A percentile compares a stretch with the other conserved stretches of the same genome.
phyloP scores from a whole-genome alignment of 2,329 filamentous ascomycete genomes.

The Remersonia thermophila region DNA sequence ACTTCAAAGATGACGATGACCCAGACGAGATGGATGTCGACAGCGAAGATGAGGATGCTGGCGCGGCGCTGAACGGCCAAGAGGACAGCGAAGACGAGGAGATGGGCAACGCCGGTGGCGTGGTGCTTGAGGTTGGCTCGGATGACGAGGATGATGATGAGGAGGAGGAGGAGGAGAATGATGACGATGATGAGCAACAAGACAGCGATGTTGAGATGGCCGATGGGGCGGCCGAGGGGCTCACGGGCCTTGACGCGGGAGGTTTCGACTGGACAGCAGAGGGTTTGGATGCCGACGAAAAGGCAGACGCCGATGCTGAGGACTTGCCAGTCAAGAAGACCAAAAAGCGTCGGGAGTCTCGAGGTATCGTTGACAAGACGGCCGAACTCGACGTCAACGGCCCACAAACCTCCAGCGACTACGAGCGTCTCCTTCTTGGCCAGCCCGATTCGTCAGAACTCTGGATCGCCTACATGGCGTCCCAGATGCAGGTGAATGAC shows the following conservation, averaged over 20 bases:
- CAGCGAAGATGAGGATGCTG: slow-evolving; percentile 30
- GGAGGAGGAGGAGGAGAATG: slow-evolving; percentile 9
- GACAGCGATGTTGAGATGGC: slow-evolving; percentile 33
- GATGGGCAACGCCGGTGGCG: slow-evolving; percentile 31
- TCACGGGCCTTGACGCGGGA: slow-evolving; percentile 51
- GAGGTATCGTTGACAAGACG: slow-evolving; percentile 76
- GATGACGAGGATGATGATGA: slow-evolving; percentile 25
- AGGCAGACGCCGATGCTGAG: slow-evolving; percentile 40
- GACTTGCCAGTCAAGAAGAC: slow-evolving; percentile 39
- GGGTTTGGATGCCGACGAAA: slow-evolving; percentile 40
- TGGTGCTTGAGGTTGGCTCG: slow-evolving; percentile 23
- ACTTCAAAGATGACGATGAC: slow-evolving; percentile 56
- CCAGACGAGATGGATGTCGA: slow-evolving; percentile 28
- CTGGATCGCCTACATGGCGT: slow-evolving; percentile 98
- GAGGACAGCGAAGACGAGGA: slow-evolving; percentile 22
- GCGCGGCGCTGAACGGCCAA: slow-evolving; percentile 29
- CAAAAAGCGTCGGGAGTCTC: slow-evolving; percentile 63
- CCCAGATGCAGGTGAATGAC: slow-evolving; percentile 87
- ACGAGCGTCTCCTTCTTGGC: slow-evolving; percentile 81
- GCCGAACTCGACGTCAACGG: slow-evolving; percentile 83
- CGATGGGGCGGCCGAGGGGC: slow-evolving; percentile 24
- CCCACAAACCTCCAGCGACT: slow-evolving; percentile 82
- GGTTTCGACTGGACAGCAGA: slow-evolving; percentile 84
- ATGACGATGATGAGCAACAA: slow-evolving; percentile 20
- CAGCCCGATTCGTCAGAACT: slow-evolving; percentile 86